phyloP scores from a whole-genome alignment of 768 basidiomycete genomes.

The Chalciporus chontae region DNA sequence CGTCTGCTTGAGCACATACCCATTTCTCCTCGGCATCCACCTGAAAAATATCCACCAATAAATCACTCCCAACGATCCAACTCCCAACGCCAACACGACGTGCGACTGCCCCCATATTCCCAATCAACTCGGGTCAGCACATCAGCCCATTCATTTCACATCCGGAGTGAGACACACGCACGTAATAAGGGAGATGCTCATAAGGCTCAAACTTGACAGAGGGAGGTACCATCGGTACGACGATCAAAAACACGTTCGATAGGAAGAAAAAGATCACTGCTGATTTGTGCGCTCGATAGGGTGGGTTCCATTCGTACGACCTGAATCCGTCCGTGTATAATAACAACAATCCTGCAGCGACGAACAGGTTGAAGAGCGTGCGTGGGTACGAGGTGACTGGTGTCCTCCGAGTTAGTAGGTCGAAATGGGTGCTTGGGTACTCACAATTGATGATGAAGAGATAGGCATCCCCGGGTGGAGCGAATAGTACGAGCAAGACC shows the following conservation, averaged over 20 bases:
- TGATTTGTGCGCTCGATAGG: slow-evolving; percentile 55
- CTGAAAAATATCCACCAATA: slow-evolving; percentile 57
- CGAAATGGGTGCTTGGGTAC: slow-evolving; percentile 19
- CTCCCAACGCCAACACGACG: slow-evolving; percentile 39
- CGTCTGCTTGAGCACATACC: slow-evolving; percentile 47
- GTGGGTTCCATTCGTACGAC: slow-evolving; percentile 57
- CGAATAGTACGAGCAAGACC: slow-evolving; percentile 46
- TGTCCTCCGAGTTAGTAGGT: not conserved
- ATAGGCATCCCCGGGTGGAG: slow-evolving; percentile 74
- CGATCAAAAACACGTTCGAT: slow-evolving; percentile 60
- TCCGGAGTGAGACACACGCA: slow-evolving; percentile 32
- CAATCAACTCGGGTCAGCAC: too few species aligned
- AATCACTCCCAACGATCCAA: slow-evolving; percentile 45
- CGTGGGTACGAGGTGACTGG: slow-evolving; percentile 59
- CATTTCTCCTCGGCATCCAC: slow-evolving; percentile 45
- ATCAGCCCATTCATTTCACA: not conserved
- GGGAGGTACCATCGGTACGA: slow-evolving; percentile 64
- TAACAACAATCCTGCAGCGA: slow-evolving; percentile 59
- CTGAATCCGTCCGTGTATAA: slow-evolving; percentile 48
- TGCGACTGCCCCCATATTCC: slow-evolving; percentile 44
- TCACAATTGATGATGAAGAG: slow-evolving; percentile 63
- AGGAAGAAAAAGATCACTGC: slow-evolving; percentile 54
- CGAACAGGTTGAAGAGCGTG: slow-evolving; percentile 54
- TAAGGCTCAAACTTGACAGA: slow-evolving; percentile 48
- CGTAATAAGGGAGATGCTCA: slow-evolving; percentile 64